A percentile compares a stretch with the other conserved stretches of the same genome.
Conservation (phyloP, 345 rosid genomes). For the Murraya koenigii region DNA sequence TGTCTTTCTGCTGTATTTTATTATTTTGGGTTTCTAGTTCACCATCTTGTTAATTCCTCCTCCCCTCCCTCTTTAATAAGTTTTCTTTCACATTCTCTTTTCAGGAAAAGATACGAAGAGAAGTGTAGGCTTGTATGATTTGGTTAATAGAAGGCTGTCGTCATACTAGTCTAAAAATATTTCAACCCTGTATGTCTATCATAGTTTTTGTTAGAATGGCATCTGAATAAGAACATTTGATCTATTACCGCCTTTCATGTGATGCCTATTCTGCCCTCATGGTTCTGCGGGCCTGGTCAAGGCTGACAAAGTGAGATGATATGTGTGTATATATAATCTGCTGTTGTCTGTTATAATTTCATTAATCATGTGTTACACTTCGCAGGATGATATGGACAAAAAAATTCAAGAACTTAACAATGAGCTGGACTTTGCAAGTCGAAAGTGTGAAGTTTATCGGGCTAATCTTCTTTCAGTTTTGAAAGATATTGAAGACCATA, state of each 20-base stretch:
- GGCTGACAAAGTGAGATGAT: neutral
- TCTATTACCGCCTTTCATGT: neutral
- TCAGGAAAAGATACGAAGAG: neutral
- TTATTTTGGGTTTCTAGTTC: neutral
- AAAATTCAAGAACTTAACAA: slow-evolving; percentile 34
- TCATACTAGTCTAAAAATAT: neutral
- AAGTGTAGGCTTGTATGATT: neutral
- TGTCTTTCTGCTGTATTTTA: neutral
- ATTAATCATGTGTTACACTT: neutral
- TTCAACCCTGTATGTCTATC: neutral
- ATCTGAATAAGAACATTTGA: neutral
- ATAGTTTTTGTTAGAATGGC: neutral
- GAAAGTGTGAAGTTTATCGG: slow-evolving; percentile 45
- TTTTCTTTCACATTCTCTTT: neutral
- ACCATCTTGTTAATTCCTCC: neutral
- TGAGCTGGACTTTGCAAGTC: slow-evolving; percentile 39
- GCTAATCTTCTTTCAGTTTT: slow-evolving; percentile 47
- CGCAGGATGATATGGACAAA: slow-evolving; percentile 46
- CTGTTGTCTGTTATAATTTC: neutral
- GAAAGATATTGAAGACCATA: slow-evolving; percentile 54
- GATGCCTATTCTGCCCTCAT: neutral
- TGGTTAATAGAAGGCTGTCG: neutral
- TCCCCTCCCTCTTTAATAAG: neutral
- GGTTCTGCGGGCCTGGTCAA: neutral
- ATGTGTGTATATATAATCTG: neutral